Base-by-base conservation (phyloP, 257 asterid genomes). In the Capsicum pubescens region DNA sequence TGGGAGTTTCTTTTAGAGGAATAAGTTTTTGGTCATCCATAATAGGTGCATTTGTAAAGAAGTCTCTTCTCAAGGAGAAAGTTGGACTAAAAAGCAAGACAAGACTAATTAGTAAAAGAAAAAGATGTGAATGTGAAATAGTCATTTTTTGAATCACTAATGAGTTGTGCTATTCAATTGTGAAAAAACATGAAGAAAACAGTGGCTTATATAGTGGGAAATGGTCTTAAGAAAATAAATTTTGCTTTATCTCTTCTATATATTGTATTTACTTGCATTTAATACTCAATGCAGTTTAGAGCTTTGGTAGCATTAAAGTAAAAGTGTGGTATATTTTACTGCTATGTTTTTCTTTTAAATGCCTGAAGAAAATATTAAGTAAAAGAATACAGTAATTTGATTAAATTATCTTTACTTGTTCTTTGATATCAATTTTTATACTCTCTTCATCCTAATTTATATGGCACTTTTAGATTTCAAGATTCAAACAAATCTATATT, bases 111-210 rank as follows among this genome's bases (percentile, higher is more conserved):
- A n/a, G 26, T 39, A 76, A 48, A 76, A 76, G 48, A 76, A 44
- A 54, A 21, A 76, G 48, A 21, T 21, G 13, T 76, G 81, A 76
- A 76, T 76, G 26, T 26, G 81, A 76, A 76, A 7, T 76, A 32
- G 48, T 1, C 81, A 76, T 50, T 66, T 7, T 52, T 44, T 52
- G 19, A 76, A 52, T 76, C 61, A 76, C 63, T 66, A 26, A 63
- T 74, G 13, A 26, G 9, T 76, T 50, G 48, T 76, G 61, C 39
- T 76, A 8, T 68, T 14, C 14, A 39, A 68, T 68, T 52, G 77
- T 52, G 14, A 76, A 52, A 26, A 52, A 12, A 9, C 26, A 76
- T 12, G 46, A 52, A 76, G 44, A 52, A 52, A 50, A 26, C 81
- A 21, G 0, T 52, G 63, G 48, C 19, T 52, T 76, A 52, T 76